Evolutionary conservation across 176 grass and related monocot genomes (phyloP), one percentile per base, ranked within the genome.

Genomic region (Paspalum vaginatum): DNA sequence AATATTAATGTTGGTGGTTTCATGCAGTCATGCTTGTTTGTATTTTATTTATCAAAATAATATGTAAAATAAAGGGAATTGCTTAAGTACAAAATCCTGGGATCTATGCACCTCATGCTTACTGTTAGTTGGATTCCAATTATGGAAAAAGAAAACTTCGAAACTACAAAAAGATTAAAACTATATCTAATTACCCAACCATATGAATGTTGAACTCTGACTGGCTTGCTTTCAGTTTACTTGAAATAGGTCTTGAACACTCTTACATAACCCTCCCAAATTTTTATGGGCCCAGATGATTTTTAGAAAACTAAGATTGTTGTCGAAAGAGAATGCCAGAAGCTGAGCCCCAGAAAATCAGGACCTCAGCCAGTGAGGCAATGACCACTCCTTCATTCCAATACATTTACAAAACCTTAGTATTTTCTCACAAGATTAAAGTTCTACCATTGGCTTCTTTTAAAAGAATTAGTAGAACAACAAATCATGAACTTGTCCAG

Each of bases 151-250:
- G 52, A 65, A 79, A 37, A 18, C 5, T 60, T 41, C 20, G 10
- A 72, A 79, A 43, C n/a, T 50, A 37, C 18, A 55, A 61, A 53
- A 55, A 59, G 11, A 63, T 56, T 18, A 20, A 82, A 38, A 63
- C 18, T 22, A 48, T 25, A 50, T 32, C 32, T 14, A 51, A 44
- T 22, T 40, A 59, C 12, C 60, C 12, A 20, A 22, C 43, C 10
- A 16, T 76, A 18, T 40, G 26, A 42, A 22, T 64, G 8, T 74
- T 27, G 3, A 56, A 52, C 27, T 10, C 27, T 6, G 59, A 50
- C 11, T 18, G n/a, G 53, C 25, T 43, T 43, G 16, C 10, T 27
- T 27, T 81, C 27, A 72, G 43, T 81, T 37, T 51, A 73, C 20
- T 73, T 37, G 25, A 66, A 64, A 5, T 0, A 9, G 41, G 43